Percentiles rank a stretch among this genome's conserved stretches.
Conservation (phyloP, 805 yeast genomes). For the Pachysolen tannophilus region DNA sequence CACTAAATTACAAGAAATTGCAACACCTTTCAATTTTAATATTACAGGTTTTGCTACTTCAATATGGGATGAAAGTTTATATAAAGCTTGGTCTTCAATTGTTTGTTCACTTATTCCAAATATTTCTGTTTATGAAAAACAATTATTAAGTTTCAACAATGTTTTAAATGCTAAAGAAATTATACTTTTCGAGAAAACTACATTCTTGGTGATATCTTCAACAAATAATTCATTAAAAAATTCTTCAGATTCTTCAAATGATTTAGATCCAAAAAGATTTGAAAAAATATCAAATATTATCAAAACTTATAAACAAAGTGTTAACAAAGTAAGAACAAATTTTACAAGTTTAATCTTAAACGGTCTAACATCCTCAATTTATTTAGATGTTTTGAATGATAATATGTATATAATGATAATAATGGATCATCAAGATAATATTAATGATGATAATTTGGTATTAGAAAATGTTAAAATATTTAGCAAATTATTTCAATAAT, state of each 20-base stretch:
- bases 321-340: constrained; percentile 78
- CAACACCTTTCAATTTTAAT: constrained; percentile 56
- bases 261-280: constrained; percentile 82
- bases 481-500: constrained; percentile 22
- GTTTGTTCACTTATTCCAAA: constrained; percentile 94
- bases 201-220: constrained; percentile 74
- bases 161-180: constrained; percentile 83
- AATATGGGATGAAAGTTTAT: constrained; percentile 94
- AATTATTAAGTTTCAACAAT: constrained; percentile 62
- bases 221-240: constrained; percentile 24
- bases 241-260: constrained; percentile 10
- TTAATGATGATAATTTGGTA: constrained; percentile 25
- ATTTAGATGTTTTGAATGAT: constrained; percentile 24
- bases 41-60: constrained; percentile 88
- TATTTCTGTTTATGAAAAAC: constrained; percentile 70
- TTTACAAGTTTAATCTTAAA: constrained; percentile 70
- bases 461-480: constrained; percentile 27
- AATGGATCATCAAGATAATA: constrained; percentile 19
- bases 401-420: constrained; percentile 30
- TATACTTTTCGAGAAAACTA: constrained; percentile 85
- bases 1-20: constrained; percentile 68
- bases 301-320: constrained; percentile 90
- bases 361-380: constrained; percentile 32
- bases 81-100: constrained; percentile 95
- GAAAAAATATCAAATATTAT: constrained; percentile 91